These are phyloP conservation scores for Penicillium salamii DNA, from an alignment of 495 filamentous ascomycete genomes.

Conservation along the genomic window DNA sequence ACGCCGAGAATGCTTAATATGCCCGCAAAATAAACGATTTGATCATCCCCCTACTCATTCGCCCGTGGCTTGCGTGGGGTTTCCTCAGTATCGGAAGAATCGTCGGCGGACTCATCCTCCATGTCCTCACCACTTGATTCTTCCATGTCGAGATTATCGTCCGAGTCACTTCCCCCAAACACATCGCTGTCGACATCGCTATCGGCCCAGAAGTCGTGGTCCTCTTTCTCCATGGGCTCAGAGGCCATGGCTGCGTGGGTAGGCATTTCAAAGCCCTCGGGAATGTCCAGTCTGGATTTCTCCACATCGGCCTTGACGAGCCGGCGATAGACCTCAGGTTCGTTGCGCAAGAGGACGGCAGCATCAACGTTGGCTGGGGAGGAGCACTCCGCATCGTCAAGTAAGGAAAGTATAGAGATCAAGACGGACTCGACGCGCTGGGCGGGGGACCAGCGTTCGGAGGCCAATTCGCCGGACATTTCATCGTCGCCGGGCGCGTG, in stretches of 20 bases:
- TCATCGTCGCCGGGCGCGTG: conserved; percentile 88
- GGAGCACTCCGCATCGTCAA: conserved; percentile 90
- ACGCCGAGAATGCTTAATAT: conserved; percentile 8
- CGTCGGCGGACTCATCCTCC: conserved; percentile 38
- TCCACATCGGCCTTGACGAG: conserved; percentile 70
- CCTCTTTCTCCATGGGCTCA: conserved; percentile 65
- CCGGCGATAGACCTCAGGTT: conserved; percentile 63
- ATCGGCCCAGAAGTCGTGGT: conserved; percentile 80
- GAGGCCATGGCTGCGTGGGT: conserved; percentile 55
- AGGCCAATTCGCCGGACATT: conserved; percentile 83
- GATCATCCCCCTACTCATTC: background rate
- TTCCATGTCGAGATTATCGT: conserved; percentile 53
- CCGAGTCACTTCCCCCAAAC: conserved; percentile 72
- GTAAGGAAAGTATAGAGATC: conserved; percentile 85
- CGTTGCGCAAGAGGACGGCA: conserved; percentile 75
- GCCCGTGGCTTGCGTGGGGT: background rate
- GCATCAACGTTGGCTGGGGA: conserved; percentile 96
- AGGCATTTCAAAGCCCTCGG: conserved; percentile 79
- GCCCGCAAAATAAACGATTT: background rate
- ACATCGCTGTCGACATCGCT: conserved; percentile 72
- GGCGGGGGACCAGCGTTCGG: conserved; percentile 89
- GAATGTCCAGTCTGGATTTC: conserved; percentile 72
- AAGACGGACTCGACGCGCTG: conserved; percentile 93
- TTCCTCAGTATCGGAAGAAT: background rate
- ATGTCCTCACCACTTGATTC: conserved; percentile 57